Evolutionary conservation across 768 basidiomycete species (phyloP).

Genomic region (Cystobasidium ongulense): DNA sequence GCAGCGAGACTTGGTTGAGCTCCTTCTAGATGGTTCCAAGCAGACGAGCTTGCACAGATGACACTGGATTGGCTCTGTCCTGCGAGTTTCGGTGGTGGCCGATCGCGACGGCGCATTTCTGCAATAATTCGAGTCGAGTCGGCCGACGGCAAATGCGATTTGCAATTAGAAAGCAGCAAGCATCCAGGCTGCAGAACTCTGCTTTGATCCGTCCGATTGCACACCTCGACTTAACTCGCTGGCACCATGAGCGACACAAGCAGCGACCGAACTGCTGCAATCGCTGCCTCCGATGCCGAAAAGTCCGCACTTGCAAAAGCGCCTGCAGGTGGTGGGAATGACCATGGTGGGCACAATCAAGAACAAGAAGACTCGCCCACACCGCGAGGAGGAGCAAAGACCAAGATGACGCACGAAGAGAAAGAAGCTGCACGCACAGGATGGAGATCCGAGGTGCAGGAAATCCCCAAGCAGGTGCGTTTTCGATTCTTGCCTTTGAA

Average conservation of each 20-base stretch:
- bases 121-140: too few species aligned
- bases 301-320: too few species aligned
- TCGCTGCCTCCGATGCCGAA: neutral
- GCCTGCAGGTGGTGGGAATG: too few species aligned
- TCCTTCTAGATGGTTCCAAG: too few species aligned
- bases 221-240: neutral
- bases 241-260: neutral
- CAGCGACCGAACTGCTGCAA: neutral
- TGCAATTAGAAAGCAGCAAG: neutral
- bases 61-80: too few species aligned
- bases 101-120: too few species aligned
- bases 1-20: too few species aligned
- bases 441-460: constrained; percentile 21
- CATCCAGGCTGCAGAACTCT: neutral
- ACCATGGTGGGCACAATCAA: neutral
- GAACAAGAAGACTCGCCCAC: neutral
- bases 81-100: too few species aligned
- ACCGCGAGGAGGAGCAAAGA: neutral
- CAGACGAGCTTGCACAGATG: too few species aligned
- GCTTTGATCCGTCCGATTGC: neutral
- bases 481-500: neutral
- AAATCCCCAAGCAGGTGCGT: constrained; percentile 27
- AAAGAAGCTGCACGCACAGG: constrained; percentile 10
- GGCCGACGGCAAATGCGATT: neutral
- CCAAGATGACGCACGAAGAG: constrained; percentile 4